Evolutionary conservation across 352 stramenopile species (phyloP).

Genomic region (Pythium pyrilobum): DNA sequence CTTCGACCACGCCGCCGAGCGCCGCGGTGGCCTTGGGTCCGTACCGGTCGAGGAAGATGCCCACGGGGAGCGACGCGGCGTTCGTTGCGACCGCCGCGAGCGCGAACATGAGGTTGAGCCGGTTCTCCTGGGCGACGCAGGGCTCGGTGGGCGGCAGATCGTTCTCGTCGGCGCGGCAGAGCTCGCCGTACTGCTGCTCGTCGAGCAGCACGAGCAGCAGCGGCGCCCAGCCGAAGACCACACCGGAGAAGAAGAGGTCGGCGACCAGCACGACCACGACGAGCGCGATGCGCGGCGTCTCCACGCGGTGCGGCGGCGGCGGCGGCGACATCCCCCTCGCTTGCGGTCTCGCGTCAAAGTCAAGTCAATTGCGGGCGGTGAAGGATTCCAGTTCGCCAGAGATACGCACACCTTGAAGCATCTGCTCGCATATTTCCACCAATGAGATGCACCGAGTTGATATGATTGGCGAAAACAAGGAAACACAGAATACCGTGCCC

Average conservation of each 20-base stretch:
- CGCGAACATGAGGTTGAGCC: conserved; percentile 80
- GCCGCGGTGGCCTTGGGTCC: conserved; percentile 44
- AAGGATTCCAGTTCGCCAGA: too few relatives aligned
- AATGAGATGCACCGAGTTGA: not conserved
- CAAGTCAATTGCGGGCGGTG: too few relatives aligned
- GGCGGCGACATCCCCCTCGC: not conserved
- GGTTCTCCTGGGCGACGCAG: conserved; percentile 75
- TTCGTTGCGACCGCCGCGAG: conserved; percentile 76
- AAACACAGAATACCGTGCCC: not conserved
- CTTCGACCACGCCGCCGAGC: conserved; percentile 50
- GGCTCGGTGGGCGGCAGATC: conserved; percentile 1
- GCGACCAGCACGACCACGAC: conserved; percentile 65
- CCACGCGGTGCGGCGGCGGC: conserved; percentile 9
- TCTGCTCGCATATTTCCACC: not conserved
- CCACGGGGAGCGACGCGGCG: conserved; percentile 60
- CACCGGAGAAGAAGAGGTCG: conserved; percentile 73
- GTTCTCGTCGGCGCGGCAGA: conserved; percentile 31
- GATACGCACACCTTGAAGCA: not conserved
- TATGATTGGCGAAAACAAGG: not conserved
- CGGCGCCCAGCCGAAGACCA: conserved; percentile 85
- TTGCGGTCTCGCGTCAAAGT: not conserved
- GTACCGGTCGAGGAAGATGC: conserved; percentile 64
- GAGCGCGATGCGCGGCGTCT: conserved; percentile 45
- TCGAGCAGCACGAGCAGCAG: conserved; percentile 75
- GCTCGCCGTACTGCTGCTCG: conserved; percentile 73